Evolutionary conservation across 1,284 basidiomycete species (phyloP).

Genomic region (Tranzscheliella williamsii): DNA sequence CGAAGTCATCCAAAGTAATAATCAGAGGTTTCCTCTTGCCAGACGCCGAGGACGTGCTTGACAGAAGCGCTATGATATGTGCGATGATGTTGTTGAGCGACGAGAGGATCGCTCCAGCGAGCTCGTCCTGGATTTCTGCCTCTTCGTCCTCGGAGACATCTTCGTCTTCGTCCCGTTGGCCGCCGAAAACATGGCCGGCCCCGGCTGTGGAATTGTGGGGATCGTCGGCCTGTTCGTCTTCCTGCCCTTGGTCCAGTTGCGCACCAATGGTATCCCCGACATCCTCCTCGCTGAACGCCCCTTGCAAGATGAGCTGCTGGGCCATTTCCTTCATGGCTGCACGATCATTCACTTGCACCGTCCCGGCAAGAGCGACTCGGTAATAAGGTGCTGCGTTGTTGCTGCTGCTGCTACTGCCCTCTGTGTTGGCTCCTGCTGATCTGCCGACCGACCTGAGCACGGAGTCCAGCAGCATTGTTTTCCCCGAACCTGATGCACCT

Average conservation of each 20-base stretch:
- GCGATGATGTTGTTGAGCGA: slow-evolving; percentile 43
- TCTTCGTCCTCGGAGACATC: slow-evolving; percentile 8
- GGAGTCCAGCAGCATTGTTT: slow-evolving; percentile 43
- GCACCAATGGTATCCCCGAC: slow-evolving; percentile 9
- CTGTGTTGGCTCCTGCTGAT: too few relatives aligned
- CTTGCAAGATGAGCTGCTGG: slow-evolving; percentile 50
- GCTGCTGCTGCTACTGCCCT: not conserved
- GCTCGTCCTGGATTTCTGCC: slow-evolving; percentile 28
- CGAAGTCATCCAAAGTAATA: slow-evolving; percentile 54
- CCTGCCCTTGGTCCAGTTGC: slow-evolving; percentile 1
- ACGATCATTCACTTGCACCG: slow-evolving; percentile 49
- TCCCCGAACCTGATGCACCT: slow-evolving; percentile 49
- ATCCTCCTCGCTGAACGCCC: slow-evolving; percentile 43
- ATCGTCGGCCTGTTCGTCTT: slow-evolving; percentile 7
- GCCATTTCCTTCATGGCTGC: slow-evolving; percentile 55
- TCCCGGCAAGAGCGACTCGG: slow-evolving; percentile 43
- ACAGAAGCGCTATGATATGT: slow-evolving; percentile 53
- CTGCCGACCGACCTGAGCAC: slow-evolving; percentile 26
- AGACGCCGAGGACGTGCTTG: slow-evolving; percentile 10
- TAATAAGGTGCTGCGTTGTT: slow-evolving; percentile 16
- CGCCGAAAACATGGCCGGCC: slow-evolving; percentile 23
- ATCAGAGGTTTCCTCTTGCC: slow-evolving; percentile 40
- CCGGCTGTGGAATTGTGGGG: not conserved
- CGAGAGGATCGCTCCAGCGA: slow-evolving; percentile 19
- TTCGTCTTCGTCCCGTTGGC: slow-evolving; percentile 16